Conservation (phyloP, 345 rosid genomes). For the Rubroshorea leprosula region DNA sequence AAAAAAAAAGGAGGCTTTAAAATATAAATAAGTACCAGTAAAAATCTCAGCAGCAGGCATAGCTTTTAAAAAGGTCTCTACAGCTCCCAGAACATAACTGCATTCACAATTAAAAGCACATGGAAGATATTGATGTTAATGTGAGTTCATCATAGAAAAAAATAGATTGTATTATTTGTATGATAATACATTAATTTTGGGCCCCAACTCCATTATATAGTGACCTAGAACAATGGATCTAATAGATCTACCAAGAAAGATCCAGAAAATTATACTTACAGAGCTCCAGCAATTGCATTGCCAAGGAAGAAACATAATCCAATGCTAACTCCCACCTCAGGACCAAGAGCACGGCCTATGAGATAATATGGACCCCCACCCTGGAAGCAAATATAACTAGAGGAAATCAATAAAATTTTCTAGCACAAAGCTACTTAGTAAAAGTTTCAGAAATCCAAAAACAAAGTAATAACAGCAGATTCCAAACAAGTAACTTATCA, state of each 20-base stretch:
- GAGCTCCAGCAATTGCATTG: conserved; percentile 98
- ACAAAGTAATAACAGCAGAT: background rate
- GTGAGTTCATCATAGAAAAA: background rate
- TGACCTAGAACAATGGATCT: background rate
- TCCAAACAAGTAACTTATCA: background rate
- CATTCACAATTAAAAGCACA: conserved; percentile 18
- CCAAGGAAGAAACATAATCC: conserved; percentile 99
- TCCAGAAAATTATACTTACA: conserved; percentile 62
- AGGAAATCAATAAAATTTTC: conserved; percentile 13
- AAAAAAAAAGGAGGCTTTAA: background rate
- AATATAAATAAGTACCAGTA: conserved; percentile 42
- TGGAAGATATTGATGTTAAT: conserved; percentile 4
- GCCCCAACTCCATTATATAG: background rate
- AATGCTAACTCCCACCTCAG: conserved; percentile 99
- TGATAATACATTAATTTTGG: background rate
- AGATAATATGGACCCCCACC: conserved; percentile 99
- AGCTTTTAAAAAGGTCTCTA: conserved; percentile 95
- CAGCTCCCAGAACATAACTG: conserved; percentile 98
- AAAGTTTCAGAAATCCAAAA: background rate
- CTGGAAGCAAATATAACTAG: conserved; percentile 28
- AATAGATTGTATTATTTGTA: conserved; percentile 5
- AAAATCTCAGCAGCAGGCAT: conserved; percentile 97
- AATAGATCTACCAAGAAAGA: background rate
- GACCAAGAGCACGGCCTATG: conserved; percentile 99
- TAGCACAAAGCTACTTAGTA: background rate